Evolutionary conservation across 441 rosid species (phyloP).

Genomic region (Pelargonium cotyledonis): DNA sequence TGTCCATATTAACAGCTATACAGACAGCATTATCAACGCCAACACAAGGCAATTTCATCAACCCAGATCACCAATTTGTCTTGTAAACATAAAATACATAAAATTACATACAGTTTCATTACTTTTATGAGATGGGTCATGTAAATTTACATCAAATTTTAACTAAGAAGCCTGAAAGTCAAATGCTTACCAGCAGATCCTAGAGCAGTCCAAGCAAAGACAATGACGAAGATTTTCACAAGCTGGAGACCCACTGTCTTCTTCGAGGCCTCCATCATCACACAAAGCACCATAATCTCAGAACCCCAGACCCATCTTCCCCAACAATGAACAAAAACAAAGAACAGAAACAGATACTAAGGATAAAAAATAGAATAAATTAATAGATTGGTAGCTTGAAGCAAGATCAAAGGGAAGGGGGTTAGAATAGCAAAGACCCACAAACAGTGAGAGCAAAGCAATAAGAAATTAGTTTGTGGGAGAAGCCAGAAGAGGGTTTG

Average conservation of each 20-base stretch:
- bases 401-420: slow-evolving; percentile 36
- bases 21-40: slow-evolving; percentile 4
- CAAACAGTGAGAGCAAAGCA: slow-evolving; percentile 55
- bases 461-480: slow-evolving; percentile 21
- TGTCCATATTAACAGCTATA: slow-evolving; percentile 14
- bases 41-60: slow-evolving; percentile 13
- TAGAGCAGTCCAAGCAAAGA: slow-evolving; percentile 36
- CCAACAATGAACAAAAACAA: slow-evolving; percentile 21
- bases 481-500: slow-evolving; percentile 38
- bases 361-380: slow-evolving; percentile 5
- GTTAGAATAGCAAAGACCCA: slow-evolving; percentile 30
- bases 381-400: slow-evolving; percentile 33
- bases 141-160: slow-evolving; percentile 10
- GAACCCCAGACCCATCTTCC: background rate
- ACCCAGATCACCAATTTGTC: slow-evolving; percentile 19
- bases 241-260: slow-evolving; percentile 39
- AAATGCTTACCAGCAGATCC: slow-evolving; percentile 56
- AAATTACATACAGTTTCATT: slow-evolving; percentile 14
- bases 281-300: slow-evolving; percentile 46
- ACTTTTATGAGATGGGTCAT: slow-evolving; percentile 13
- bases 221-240: slow-evolving; percentile 43
- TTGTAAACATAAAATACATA: slow-evolving; percentile 8
- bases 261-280: slow-evolving; percentile 42
- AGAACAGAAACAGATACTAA: slow-evolving; percentile 1
- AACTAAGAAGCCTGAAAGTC: background rate